These are phyloP conservation scores for Takakia lepidozioides DNA, from an alignment of 225 moss, liverwort and hornwort species.

Conservation along the genomic window DNA sequence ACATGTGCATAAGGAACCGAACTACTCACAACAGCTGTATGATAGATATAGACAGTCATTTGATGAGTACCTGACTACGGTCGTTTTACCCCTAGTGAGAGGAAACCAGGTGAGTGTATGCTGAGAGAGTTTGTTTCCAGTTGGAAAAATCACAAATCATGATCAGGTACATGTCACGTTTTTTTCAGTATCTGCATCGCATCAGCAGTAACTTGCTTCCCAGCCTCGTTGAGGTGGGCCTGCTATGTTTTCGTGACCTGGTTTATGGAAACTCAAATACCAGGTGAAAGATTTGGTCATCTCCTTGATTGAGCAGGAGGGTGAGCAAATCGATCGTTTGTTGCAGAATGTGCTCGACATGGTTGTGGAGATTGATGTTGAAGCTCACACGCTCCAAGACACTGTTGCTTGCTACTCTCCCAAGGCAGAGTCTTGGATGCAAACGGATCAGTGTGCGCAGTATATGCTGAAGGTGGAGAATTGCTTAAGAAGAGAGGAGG, in stretches of 20 bases:
- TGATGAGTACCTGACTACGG: too few species aligned
- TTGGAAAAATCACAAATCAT: slow-evolving; percentile 99
- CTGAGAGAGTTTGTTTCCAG: slow-evolving; percentile 90
- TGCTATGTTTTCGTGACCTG: slow-evolving; percentile 92
- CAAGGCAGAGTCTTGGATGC: slow-evolving; percentile 96
- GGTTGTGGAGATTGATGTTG: slow-evolving; percentile 95
- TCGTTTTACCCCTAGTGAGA: slow-evolving; percentile 79
- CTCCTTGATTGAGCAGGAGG: slow-evolving; percentile 91
- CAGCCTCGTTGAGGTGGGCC: slow-evolving; percentile 83
- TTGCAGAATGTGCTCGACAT: slow-evolving; percentile 93
- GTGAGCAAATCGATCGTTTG: slow-evolving; percentile 93
- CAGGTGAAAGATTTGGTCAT: too few species aligned
- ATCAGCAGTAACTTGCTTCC: slow-evolving; percentile 83
- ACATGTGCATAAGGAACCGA: too few species aligned
- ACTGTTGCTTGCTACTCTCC: slow-evolving; percentile 84
- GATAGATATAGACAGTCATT: too few species aligned
- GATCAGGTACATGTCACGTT: slow-evolving; percentile 95
- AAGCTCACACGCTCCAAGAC: slow-evolving; percentile 80
- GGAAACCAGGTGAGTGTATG: slow-evolving; percentile 99
- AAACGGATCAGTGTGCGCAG: slow-evolving; percentile 95
- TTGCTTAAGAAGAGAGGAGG: slow-evolving; percentile 91
- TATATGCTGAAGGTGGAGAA: slow-evolving; percentile 98
- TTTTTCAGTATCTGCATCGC: slow-evolving; percentile 94
- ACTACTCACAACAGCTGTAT: too few species aligned
- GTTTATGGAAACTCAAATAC: too few species aligned